Percentiles rank a stretch among this genome's conserved stretches.
Evolutionary conservation across 129 eudicot genomes (phyloP).

Genomic region (Cynara cardunculus): DNA sequence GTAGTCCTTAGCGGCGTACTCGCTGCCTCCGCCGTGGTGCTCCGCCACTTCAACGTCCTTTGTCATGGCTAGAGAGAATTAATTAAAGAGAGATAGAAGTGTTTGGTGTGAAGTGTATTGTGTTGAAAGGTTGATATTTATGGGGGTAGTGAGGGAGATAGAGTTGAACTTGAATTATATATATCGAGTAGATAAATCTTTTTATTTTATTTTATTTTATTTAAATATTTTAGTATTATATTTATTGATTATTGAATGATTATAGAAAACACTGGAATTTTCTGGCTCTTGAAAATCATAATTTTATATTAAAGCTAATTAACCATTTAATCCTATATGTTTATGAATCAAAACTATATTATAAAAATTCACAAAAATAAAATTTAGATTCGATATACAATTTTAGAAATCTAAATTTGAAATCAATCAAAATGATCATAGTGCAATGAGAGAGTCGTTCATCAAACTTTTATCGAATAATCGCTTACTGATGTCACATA

Average conservation of each 20-base stretch:
- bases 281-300: background rate
- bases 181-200: background rate
- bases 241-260: background rate
- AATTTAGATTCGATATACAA: no score
- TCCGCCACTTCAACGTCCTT: constrained; percentile 61
- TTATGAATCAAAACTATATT: background rate
- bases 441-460: no score
- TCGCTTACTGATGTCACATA: no score
- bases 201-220: background rate
- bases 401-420: background rate
- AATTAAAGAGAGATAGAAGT: constrained; percentile 4
- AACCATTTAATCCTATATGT: background rate
- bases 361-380: background rate
- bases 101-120: constrained; percentile 38
- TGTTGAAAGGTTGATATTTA: constrained; percentile 38
- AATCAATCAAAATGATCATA: no score
- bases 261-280: constrained; percentile 9
- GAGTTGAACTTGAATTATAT: constrained; percentile 17
- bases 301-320: background rate
- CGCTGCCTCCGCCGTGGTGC: constrained; percentile 42
- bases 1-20: constrained; percentile 69
- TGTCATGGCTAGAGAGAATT: constrained; percentile 6
- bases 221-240: background rate
- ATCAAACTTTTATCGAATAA: no score
- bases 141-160: constrained; percentile 22